Conservation (phyloP, 176 grass and related monocot species). For the Eragrostis nindensis region DNA sequence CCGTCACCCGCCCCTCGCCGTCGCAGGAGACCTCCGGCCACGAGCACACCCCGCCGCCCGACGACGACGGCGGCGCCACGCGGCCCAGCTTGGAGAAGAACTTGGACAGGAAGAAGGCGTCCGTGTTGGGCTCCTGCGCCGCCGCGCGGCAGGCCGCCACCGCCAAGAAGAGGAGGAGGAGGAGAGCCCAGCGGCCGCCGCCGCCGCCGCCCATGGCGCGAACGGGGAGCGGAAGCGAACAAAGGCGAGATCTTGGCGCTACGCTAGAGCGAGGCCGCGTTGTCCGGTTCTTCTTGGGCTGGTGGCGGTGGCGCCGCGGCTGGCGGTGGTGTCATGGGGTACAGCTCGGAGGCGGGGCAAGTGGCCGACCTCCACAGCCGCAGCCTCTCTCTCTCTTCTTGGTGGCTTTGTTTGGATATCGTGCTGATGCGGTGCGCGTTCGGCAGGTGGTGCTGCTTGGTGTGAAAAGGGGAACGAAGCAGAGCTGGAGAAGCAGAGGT, state of each 20-base stretch:
- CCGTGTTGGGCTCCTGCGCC: conserved; percentile 82
- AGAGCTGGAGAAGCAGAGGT: neutral
- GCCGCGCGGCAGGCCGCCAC: neutral
- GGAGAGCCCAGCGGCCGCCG: neutral
- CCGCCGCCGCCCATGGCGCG: conserved; percentile 28
- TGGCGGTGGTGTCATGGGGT: conserved; percentile 30
- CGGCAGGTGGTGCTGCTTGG: conserved; percentile 18
- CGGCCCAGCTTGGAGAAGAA: conserved; percentile 68
- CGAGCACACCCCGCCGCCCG: conserved; percentile 47
- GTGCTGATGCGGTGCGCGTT: conserved; percentile 30
- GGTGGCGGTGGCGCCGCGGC: neutral
- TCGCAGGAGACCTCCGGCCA: conserved; percentile 71
- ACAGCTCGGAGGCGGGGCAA: conserved; percentile 41
- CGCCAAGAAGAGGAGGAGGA: conserved; percentile 24
- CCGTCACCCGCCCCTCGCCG: conserved; percentile 47
- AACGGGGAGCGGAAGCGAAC: neutral
- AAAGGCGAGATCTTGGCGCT: conserved; percentile 29
- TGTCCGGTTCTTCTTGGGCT: neutral
- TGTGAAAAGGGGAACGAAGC: conserved; percentile 23
- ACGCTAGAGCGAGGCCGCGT: conserved; percentile 26
- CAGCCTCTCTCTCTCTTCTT: neutral
- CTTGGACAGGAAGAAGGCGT: conserved; percentile 65
- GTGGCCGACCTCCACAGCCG: conserved; percentile 25
- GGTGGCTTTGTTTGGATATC: neutral
- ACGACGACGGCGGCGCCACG: conserved; percentile 18